Evolutionary conservation across 208 protist species (phyloP).

Genomic region (Leishmania arabica): DNA sequence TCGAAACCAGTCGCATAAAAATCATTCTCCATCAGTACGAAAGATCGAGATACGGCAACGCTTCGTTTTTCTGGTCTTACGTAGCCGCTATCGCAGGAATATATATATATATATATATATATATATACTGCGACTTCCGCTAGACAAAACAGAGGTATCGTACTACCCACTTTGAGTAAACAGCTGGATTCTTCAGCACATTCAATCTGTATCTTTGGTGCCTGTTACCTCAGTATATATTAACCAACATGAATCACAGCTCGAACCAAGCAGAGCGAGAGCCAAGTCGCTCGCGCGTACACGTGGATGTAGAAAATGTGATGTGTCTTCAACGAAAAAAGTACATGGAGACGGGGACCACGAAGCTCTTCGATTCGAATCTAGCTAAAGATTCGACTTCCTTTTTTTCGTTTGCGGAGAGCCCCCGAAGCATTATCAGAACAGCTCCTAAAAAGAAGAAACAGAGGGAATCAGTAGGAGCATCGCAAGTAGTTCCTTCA

Average conservation of each 20-base stretch:
- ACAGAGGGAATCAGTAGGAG: not conserved
- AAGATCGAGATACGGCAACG: not conserved
- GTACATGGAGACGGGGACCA: not conserved
- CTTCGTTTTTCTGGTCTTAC: not conserved
- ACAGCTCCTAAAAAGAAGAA: constrained; percentile 8
- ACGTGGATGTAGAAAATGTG: not conserved
- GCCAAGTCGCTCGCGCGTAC: not conserved
- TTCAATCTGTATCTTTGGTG: not conserved
- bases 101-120: not conserved
- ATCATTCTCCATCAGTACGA: not conserved
- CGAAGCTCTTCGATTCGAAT: not conserved
- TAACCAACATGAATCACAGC: not conserved
- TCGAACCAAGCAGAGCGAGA: not conserved
- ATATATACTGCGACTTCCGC: not conserved
- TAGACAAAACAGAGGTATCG: no score
- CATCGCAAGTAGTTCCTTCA: not conserved
- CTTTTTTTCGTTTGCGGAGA: not conserved
- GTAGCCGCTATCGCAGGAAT: not conserved
- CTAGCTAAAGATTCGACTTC: no score
- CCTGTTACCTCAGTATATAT: not conserved
- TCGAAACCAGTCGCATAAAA: not conserved
- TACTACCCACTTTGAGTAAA: not conserved
- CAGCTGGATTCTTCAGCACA: not conserved
- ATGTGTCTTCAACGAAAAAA: not conserved
- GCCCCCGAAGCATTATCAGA: not conserved